Base-by-base conservation (phyloP, 345 rosid species). In the Eucalyptus curtisii region DNA sequence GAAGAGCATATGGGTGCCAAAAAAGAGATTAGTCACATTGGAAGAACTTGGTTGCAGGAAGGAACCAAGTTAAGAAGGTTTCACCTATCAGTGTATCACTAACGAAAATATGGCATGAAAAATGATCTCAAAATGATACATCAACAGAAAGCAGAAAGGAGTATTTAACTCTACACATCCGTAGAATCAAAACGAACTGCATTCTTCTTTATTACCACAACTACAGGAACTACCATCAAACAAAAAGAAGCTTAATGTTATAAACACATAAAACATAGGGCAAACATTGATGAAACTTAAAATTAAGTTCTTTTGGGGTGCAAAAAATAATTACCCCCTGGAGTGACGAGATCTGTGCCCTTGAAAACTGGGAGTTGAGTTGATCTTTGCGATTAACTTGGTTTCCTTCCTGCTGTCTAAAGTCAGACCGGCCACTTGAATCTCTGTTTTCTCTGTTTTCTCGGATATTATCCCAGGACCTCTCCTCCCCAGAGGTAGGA, bases 401-500 rank as follows among this genome's bases (percentile, higher is more conserved):
- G 82, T 89, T 95, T 85, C 87, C 89, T 53, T 95, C 96, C 52
- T 84, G 89, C 88, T 91, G 94, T 87, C 95, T 90, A 59, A 94
- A 87, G 64, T 94, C 95, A 88, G 90, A 92, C 49, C 91, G 90
- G 44, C 89, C 89, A 57, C 88, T 91, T 22, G 79, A 76, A 52
- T 95, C 96, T 92, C 93, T 94, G 91, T 87, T 89, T 87, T 94
- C 94, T 19, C 92, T 94, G 91, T 87, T 89, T 87, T 94, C 94
- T 19, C 92, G 93, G 88, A 90, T 91, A 52, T 93, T 90, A 84
- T 96, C 97, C 94, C 95, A 92, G 24, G 98, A 93, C 89, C 95
- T 89, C 88, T 96, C 98, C 91, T 96, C 98, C 86, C 96, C 95
- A 86, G 96, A 47, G 16, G 93, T 31, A 90, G 95, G 53, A 87